These are phyloP conservation scores for Mucor circinelloides DNA, from an alignment of 371 early-diverging fungal genomes.

Conservation along the genomic window DNA sequence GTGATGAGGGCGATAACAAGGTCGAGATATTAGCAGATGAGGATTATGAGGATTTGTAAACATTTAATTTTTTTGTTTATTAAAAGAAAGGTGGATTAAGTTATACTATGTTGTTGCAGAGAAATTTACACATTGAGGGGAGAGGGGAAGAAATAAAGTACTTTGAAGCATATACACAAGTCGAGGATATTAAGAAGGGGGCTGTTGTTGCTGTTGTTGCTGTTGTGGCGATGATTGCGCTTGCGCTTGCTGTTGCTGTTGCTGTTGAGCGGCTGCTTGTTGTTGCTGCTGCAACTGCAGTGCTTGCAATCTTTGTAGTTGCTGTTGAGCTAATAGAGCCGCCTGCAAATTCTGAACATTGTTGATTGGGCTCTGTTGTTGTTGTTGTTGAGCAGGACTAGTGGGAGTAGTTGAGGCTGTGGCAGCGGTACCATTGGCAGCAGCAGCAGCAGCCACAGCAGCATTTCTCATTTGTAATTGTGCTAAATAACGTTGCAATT, in stretches of 20 bases:
- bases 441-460: conserved; percentile 24
- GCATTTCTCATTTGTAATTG: conserved; percentile 48
- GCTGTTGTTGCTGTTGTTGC: conserved; percentile 11
- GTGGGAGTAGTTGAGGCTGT: neutral
- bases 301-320: conserved; percentile 9
- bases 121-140: neutral
- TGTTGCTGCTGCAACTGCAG: conserved; percentile 9
- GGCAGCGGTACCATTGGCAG: conserved; percentile 1
- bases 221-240: neutral
- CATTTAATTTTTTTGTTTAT: neutral
- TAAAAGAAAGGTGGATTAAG: neutral
- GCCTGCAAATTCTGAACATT: conserved; percentile 16
- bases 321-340: conserved; percentile 17
- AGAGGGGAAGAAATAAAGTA: neutral
- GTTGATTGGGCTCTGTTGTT: neutral
- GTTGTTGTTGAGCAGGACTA: conserved; percentile 1
- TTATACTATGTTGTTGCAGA: neutral
- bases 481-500: conserved; percentile 44
- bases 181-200: neutral
- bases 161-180: conserved; percentile 1
- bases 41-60: conserved; percentile 35
- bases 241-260: neutral
- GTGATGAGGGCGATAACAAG: conserved; percentile 15
- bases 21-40: conserved; percentile 45
- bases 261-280: conserved; percentile 4